These are phyloP conservation scores for Leccinum subgranulosum DNA, from an alignment of 768 basidiomycete genomes.

Conservation along the genomic window DNA sequence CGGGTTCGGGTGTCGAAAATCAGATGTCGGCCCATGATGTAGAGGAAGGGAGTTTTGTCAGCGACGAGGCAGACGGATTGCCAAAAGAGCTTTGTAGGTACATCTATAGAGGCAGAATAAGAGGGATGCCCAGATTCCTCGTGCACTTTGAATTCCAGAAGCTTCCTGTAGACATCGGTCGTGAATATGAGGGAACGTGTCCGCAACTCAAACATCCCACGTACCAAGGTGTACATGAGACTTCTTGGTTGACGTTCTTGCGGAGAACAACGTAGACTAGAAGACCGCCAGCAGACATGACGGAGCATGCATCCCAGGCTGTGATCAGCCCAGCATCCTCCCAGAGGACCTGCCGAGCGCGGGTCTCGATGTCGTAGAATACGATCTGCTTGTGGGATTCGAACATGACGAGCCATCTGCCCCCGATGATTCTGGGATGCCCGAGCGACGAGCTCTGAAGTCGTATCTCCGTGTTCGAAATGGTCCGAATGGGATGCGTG, in stretches of 20 bases:
- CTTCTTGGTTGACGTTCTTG: not conserved
- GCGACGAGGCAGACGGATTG: not conserved
- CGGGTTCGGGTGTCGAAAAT: constrained; percentile 1
- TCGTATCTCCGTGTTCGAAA: not conserved
- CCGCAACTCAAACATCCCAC: not conserved
- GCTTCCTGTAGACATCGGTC: not conserved
- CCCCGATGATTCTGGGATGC: constrained; percentile 1
- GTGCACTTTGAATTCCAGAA: constrained; percentile 1
- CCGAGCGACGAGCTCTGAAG: not conserved
- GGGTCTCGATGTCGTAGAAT: not conserved
- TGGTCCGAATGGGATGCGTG: constrained; percentile 1
- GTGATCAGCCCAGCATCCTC: not conserved
- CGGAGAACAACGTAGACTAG: not conserved
- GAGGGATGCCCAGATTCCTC: not conserved
- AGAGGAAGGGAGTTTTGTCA: not conserved
- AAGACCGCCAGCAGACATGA: not conserved
- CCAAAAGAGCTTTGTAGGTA: not conserved
- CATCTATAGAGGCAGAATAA: not conserved
- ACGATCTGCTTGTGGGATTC: not conserved
- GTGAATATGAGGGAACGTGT: not conserved
- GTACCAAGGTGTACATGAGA: not conserved
- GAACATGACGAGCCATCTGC: constrained; percentile 5
- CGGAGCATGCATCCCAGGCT: not conserved
- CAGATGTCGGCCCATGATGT: not conserved
- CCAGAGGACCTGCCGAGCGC: constrained; percentile 1